A percentile compares a stretch with the other conserved stretches of the same genome.
Evolutionary conservation across 345 rosid species (phyloP).

Genomic region (Luvunga scandens): DNA sequence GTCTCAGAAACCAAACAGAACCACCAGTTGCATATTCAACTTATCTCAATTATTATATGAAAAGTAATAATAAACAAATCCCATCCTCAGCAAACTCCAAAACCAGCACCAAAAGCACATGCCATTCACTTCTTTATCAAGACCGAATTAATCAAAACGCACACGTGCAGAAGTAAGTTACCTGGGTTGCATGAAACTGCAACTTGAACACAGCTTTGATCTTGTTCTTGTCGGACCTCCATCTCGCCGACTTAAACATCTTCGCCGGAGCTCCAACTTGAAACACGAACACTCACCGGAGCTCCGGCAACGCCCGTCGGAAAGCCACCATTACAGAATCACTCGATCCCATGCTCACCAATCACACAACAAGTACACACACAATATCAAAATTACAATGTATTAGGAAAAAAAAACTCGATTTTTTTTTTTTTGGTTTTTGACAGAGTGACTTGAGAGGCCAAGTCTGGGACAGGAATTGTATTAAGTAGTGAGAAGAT

Average conservation of each 20-base stretch:
- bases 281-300: constrained; percentile 22
- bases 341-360: constrained; percentile 25
- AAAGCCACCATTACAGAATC: constrained; percentile 32
- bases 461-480: background rate
- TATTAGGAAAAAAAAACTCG: background rate
- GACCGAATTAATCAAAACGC: background rate
- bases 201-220: constrained; percentile 77
- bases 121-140: background rate
- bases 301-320: constrained; percentile 24
- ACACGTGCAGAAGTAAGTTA: constrained; percentile 9
- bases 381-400: constrained; percentile 4
- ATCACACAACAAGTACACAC: background rate
- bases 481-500: constrained; percentile 12
- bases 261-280: constrained; percentile 25
- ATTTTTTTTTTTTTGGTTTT: background rate
- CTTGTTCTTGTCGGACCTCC: constrained; percentile 81
- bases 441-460: background rate
- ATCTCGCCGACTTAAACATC: constrained; percentile 80
- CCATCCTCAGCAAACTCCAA: background rate
- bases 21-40: background rate
- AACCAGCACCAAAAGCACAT: background rate
- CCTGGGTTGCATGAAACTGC: constrained; percentile 92
- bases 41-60: background rate
- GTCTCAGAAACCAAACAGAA: constrained; percentile 26
- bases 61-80: background rate